Evolutionary conservation across 106 monocot genomes (phyloP), one percentile per base, ranked within the genome.

Genomic region (Dendrobium nobile): DNA sequence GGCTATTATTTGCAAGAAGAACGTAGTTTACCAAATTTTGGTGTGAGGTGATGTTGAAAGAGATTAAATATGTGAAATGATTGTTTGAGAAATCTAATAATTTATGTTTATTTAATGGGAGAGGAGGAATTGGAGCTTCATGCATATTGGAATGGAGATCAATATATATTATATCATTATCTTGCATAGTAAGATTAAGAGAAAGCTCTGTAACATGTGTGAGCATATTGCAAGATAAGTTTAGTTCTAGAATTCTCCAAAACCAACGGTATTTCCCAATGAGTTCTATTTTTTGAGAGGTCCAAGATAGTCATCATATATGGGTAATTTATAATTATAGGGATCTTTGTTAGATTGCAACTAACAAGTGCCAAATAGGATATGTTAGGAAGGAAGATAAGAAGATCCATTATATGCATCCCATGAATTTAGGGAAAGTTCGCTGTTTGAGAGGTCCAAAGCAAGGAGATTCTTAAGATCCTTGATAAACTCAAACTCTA

Each of bases 261-360:
- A 95, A 73, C 94, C 94, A 95, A 0, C 20, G 92, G 92, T 79
- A 95, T 86, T 13, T 22, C 37, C 27, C 95, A 90, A 70, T 4
- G 22, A 75, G 92, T 86, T 3, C 54, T 68, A 82, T 92, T 92
- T 26, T 77, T 80, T 40, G 95, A 95, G 47, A 95, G 85, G 79
- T 92, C 92, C 17, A 95, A 51, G 27, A 24, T 13, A 22, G 2
- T 76, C 15, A 87, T 77, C 26, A 4, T 17, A 42, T 37, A 19
- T 54, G 84, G 85, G 61, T 82, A 61, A 75, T n/a, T 82, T 70
- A 95, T 79, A 59, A 90, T 83, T 27, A 0, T 27, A 11, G 92
- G 88, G 47, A 92, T 80, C 45, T 48, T 65, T 0, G 27, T 82
- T 13, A 95, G 41, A 73, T 87, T 88, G 84, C 95, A 95, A 4